phyloP scores from a whole-genome alignment of 441 rosid species.

The Populus hybrid region DNA sequence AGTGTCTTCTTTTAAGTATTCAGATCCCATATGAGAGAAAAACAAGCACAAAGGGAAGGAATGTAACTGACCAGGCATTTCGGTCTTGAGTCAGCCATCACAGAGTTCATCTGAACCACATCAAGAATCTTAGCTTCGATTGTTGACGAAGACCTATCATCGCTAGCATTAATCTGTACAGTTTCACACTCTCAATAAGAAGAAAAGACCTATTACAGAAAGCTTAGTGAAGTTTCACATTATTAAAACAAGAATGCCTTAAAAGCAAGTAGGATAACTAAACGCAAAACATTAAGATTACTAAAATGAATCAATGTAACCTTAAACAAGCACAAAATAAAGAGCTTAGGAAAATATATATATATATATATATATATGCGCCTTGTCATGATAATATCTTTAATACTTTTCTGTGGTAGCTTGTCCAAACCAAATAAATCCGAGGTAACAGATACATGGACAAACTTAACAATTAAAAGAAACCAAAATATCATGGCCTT shows the following conservation, averaged over 20 bases:
- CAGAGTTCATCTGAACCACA: conserved; percentile 97
- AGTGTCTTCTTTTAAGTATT: conserved; percentile 12
- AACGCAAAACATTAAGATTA: neutral
- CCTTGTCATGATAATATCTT: neutral
- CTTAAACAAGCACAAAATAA: neutral
- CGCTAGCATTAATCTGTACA: conserved; percentile 92
- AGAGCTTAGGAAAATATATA: neutral
- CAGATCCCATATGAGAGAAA: conserved; percentile 3
- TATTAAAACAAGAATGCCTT: neutral
- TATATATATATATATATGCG: too few relatives aligned
- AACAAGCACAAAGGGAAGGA: conserved; percentile 17
- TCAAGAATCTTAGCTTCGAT: conserved; percentile 95
- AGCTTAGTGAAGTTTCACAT: neutral
- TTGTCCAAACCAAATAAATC: conserved; percentile 11
- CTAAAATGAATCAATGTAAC: neutral
- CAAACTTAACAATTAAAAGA: conserved; percentile 2
- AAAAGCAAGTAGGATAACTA: neutral
- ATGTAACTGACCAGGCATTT: conserved; percentile 78
- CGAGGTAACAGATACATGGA: neutral
- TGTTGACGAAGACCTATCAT: conserved; percentile 82
- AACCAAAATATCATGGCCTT: neutral
- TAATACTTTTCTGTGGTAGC: conserved; percentile 3
- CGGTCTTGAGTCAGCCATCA: conserved; percentile 85
- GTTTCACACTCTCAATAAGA: conserved; percentile 20
- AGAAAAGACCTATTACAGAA: conserved; percentile 12